Conservation (phyloP, 108 stramenopile genomes). For the Discostella stelligeroides region DNA sequence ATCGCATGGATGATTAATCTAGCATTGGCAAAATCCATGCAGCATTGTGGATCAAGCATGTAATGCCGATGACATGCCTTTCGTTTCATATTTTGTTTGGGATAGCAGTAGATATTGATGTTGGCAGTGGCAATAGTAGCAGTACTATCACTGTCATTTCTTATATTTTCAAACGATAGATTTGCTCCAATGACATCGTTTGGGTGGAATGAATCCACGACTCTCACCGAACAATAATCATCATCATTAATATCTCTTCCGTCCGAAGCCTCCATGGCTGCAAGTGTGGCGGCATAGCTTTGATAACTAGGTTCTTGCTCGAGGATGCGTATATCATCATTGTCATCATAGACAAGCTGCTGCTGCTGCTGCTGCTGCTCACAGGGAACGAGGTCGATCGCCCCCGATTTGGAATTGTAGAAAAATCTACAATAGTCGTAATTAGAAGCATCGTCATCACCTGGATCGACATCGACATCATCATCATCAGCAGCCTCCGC, state of each 20-base stretch:
- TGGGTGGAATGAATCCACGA: constrained; percentile 28
- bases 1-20: constrained; percentile 56
- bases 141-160: constrained; percentile 27
- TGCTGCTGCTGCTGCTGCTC: not conserved
- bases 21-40: constrained; percentile 65
- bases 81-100: constrained; percentile 24
- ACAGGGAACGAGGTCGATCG: not conserved
- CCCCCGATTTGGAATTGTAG: not conserved
- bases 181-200: constrained; percentile 36
- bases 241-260: not conserved
- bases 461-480: no score
- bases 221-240: not conserved
- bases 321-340: not conserved
- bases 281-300: not conserved
- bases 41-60: constrained; percentile 52
- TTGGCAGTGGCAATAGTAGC: constrained; percentile 43
- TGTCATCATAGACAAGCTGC: not conserved
- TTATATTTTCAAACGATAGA: constrained; percentile 27
- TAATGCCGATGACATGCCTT: constrained; percentile 50
- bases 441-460: not conserved
- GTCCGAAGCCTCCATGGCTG: not conserved
- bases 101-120: constrained; percentile 66
- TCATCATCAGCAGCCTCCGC: no score
- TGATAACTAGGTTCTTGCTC: not conserved
- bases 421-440: not conserved